Base-by-base conservation (phyloP, 768 basidiomycete genomes). In the Tricholoma furcatifolium region DNA sequence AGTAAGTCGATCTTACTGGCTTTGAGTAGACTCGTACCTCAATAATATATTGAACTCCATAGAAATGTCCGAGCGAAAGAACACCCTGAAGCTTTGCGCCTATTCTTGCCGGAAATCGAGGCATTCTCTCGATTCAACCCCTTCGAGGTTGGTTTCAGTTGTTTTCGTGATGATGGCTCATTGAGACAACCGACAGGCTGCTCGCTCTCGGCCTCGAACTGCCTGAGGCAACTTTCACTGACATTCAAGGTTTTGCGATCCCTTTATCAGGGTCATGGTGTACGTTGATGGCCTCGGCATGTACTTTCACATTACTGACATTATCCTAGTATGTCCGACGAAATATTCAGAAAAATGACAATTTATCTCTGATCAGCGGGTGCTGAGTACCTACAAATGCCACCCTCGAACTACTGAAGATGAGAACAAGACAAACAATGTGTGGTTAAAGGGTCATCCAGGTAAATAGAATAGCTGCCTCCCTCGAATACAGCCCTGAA, bases 361-460 rank as follows among this genome's bases (percentile, higher is more conserved):
- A 4, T 15, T 21, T 11, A 2, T 3, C 21, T 11, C 14, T 8
- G 21, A 20, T n/a, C 75, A 73, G 11, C 84, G 84, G 7, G 20
- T n/a, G 12, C 47, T 18, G 12, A 35, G 2, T 11, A 27, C n/a
- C 6, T 15, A 10, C n/a, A 27, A n/a, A 40, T 77, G 76, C 60
- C 74, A 71, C 53, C 75, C 74, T 2, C 72, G 75, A 18, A 61
- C 70, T 2, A 57, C 67, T 17, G 74, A 75, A 31, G 77, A 78
- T 4, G 78, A 79, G 53, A 47, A 55, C 21, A 70, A 69, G 42
- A 67, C 74, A 0, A 75, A 74, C 17, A 67, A 75, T 45, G 75
- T 80, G 4, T 80, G 77, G 77, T 58, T 79, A 32, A 79, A 80
- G 55, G 78, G 78, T 3, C 78, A 79, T 43, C 75, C 74, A 8